A percentile compares a stretch with the other conserved stretches of the same genome.
Evolutionary conservation across 768 basidiomycete species (phyloP).

Genomic region (Pleurotus ostreatus): DNA sequence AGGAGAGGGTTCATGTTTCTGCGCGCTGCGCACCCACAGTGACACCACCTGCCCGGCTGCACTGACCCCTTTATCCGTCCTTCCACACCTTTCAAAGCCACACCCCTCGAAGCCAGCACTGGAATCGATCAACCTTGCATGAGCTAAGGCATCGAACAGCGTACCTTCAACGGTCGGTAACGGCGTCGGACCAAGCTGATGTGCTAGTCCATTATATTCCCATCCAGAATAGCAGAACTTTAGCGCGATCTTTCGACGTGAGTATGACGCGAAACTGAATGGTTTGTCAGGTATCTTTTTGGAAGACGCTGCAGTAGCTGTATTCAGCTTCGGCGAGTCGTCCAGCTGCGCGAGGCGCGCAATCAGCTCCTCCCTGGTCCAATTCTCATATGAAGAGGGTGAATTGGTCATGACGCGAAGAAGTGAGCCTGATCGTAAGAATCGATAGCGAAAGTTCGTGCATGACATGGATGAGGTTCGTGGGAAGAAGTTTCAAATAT

Average conservation of each 20-base stretch:
- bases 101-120: constrained; percentile 78
- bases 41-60: constrained; percentile 92
- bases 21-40: constrained; percentile 81
- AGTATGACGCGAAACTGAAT: constrained; percentile 66
- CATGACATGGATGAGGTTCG: too few relatives aligned
- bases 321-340: constrained; percentile 17
- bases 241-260: constrained; percentile 87
- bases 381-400: constrained; percentile 38
- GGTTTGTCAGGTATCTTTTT: constrained; percentile 22
- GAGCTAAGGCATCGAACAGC: constrained; percentile 74
- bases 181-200: constrained; percentile 65
- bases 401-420: constrained; percentile 1
- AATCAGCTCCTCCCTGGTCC: constrained; percentile 70
- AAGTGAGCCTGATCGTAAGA: constrained; percentile 7
- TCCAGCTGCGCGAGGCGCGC: constrained; percentile 60
- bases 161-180: constrained; percentile 90
- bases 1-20: constrained; percentile 20
- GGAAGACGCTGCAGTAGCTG: constrained; percentile 19
- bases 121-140: constrained; percentile 72
- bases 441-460: constrained; percentile 3
- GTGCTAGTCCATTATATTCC: constrained; percentile 89
- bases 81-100: constrained; percentile 86
- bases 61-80: constrained; percentile 95
- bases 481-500: too few relatives aligned
- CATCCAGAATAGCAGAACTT: constrained; percentile 91